Conservation (phyloP, 768 basidiomycete genomes). For the Neoboletus subvelutipes region DNA sequence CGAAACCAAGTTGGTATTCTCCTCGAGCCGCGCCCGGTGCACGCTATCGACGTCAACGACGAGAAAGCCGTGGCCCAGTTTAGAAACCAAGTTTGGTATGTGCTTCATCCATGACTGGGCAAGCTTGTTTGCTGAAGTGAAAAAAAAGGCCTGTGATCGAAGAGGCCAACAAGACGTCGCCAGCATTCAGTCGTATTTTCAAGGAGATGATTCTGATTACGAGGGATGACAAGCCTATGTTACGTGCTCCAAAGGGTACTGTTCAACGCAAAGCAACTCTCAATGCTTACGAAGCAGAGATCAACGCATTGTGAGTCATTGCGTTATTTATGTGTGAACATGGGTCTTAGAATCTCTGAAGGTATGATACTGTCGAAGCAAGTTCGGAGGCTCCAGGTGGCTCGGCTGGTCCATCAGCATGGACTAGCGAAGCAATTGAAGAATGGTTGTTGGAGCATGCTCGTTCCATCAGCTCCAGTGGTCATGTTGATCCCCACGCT, state of each 20-base stretch:
- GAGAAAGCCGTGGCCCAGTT: conserved; percentile 27
- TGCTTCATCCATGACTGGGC: background rate
- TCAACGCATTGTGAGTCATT: conserved; percentile 42
- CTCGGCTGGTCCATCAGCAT: conserved; percentile 22
- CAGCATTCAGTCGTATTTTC: conserved; percentile 45
- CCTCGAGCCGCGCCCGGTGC: conserved; percentile 25
- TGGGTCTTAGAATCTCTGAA: background rate
- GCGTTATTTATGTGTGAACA: background rate
- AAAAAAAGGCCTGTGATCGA: conserved; percentile 39
- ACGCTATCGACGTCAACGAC: conserved; percentile 22
- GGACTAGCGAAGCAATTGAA: conserved; percentile 21
- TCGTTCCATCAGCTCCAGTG: conserved; percentile 8
- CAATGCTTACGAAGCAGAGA: conserved; percentile 42
- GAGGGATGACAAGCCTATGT: conserved; percentile 40
- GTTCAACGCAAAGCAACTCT: conserved; percentile 41
- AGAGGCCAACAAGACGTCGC: conserved; percentile 43
- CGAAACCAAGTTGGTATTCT: conserved; percentile 35
- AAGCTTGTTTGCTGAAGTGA: background rate
- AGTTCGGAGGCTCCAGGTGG: conserved; percentile 20
- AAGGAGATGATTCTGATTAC: conserved; percentile 57
- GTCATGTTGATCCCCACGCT: conserved; percentile 2
- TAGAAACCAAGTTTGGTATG: conserved; percentile 34
- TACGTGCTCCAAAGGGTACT: conserved; percentile 46
- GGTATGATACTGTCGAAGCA: conserved; percentile 35
- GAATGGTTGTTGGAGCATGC: conserved; percentile 33